Conservation (phyloP, 345 rosid genomes). For the Hypericum perforatum region DNA sequence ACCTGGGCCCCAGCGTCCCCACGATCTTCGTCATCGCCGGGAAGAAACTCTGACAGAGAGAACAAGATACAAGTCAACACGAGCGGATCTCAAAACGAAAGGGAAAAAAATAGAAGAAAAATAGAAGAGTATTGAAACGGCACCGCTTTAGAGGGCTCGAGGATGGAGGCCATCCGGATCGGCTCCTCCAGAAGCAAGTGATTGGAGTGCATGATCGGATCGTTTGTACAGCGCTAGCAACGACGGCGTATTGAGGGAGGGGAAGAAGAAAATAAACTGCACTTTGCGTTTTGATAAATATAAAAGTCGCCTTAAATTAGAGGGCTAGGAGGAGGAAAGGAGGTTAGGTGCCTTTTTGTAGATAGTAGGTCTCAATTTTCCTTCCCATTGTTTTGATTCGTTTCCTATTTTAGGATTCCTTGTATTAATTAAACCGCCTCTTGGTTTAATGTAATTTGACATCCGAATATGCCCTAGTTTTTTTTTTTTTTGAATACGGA, state of each 20-base stretch:
- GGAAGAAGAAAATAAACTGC: background rate
- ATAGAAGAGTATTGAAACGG: constrained; percentile 18
- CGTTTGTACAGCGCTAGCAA: background rate
- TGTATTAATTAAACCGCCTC: too few relatives aligned
- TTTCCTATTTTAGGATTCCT: too few relatives aligned
- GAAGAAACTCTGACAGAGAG: constrained; percentile 53
- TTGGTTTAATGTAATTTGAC: too few relatives aligned
- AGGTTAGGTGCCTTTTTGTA: too few relatives aligned
- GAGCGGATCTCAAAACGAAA: background rate
- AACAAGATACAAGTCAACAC: background rate
- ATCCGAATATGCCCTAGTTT: too few relatives aligned
- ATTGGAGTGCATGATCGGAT: constrained; percentile 71
- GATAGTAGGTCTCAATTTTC: too few relatives aligned
- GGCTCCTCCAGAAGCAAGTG: constrained; percentile 98
- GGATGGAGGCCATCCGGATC: constrained; percentile 95
- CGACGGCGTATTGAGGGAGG: background rate
- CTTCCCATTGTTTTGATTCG: too few relatives aligned
- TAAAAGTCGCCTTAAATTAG: too few relatives aligned
- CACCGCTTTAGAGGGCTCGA: constrained; percentile 91
- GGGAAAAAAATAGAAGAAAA: background rate
- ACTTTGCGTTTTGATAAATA: too few relatives aligned
- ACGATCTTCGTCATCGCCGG: constrained; percentile 96
- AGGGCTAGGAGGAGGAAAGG: too few relatives aligned
- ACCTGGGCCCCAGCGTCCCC: constrained; percentile 81
- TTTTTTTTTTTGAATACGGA: too few relatives aligned